phyloP scores from a whole-genome alignment of 305 asterid species.

The Fraxinus dipetala region DNA sequence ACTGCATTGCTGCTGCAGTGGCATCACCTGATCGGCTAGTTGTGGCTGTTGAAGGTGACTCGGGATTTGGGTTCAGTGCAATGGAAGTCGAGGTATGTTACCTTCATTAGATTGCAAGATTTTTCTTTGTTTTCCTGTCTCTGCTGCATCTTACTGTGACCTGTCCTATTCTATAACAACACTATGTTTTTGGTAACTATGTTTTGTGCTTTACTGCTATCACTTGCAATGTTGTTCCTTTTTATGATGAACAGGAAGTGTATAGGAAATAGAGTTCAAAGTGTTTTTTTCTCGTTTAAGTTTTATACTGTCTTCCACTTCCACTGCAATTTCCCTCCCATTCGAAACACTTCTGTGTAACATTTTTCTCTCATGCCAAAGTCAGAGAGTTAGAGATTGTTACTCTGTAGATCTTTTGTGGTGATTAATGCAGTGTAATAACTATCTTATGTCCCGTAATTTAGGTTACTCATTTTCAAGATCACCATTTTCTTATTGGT shows the following conservation, averaged over 20 bases:
- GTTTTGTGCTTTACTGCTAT: neutral
- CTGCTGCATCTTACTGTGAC: neutral
- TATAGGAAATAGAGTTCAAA: neutral
- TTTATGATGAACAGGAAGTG: neutral
- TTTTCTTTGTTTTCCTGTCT: neutral
- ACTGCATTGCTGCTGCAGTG: slow-evolving; percentile 93
- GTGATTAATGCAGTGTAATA: neutral
- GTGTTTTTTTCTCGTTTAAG: neutral
- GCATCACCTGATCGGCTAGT: slow-evolving; percentile 77
- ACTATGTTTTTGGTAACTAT: neutral
- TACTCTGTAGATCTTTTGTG: neutral
- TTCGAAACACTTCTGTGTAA: neutral
- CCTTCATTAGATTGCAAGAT: neutral
- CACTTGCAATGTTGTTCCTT: neutral
- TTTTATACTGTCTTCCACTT: neutral
- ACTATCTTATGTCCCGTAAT: neutral
- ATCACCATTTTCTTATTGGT: neutral
- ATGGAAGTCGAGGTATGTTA: slow-evolving; percentile 85
- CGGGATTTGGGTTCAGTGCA: slow-evolving; percentile 93
- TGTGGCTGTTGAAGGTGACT: slow-evolving; percentile 96
- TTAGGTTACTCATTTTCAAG: neutral
- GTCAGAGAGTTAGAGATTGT: neutral
- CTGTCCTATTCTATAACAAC: neutral
- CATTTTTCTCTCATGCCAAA: neutral
- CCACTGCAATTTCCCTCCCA: neutral